A percentile compares a stretch with the other conserved stretches of the same genome.
phyloP scores from a whole-genome alignment of 768 basidiomycete genomes.

The Mrakia gelida region DNA sequence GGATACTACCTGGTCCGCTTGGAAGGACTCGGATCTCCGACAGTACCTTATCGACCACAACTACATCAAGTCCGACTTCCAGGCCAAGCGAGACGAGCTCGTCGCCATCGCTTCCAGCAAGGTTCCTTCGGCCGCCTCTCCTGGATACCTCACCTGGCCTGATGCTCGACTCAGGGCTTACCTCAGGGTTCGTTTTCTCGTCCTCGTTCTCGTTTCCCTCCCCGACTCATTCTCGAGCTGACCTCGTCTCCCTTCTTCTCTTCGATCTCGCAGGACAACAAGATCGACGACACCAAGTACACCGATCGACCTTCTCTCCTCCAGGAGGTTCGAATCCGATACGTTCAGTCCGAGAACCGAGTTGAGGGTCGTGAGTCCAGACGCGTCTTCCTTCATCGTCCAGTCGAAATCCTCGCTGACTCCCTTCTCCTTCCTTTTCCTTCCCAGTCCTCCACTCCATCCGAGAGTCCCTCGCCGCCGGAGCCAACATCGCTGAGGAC shows the following conservation, averaged over 20 bases:
- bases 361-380: conserved; percentile 49
- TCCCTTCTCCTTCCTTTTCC: not conserved
- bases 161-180: conserved; percentile 88
- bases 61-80: conserved; percentile 57
- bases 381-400: not conserved
- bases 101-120: conserved; percentile 45
- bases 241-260: no score
- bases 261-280: conserved; percentile 53
- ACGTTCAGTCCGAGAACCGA: conserved; percentile 60
- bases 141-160: conserved; percentile 80
- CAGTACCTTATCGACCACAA: conserved; percentile 71
- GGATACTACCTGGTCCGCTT: conserved; percentile 61
- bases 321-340: conserved; percentile 56
- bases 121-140: conserved; percentile 53
- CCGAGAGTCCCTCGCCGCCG: conserved; percentile 60
- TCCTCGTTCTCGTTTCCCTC: not conserved
- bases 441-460: conserved; percentile 54
- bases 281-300: conserved; percentile 64
- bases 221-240: not conserved
- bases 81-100: conserved; percentile 65
- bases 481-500: conserved; percentile 72
- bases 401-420: not conserved
- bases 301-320: conserved; percentile 67
- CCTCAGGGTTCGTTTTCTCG: conserved; percentile 44
- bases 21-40: conserved; percentile 64